Evolutionary conservation across 345 rosid genomes (phyloP).

Genomic region (Salix caprea): DNA sequence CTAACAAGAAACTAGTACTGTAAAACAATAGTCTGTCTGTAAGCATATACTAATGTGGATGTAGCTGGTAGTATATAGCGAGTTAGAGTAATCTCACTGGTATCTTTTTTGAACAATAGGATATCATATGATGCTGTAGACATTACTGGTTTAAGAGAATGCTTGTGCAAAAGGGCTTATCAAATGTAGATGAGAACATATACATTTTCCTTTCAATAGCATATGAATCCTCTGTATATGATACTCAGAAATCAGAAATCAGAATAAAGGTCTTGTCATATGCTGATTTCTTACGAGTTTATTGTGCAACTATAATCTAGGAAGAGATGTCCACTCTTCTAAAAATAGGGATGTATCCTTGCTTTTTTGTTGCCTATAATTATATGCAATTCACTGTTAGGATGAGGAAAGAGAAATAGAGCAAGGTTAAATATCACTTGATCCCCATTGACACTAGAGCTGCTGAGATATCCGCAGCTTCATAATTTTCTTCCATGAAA

Average conservation of each 20-base stretch:
- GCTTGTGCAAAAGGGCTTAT: not conserved
- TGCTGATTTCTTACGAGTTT: not conserved
- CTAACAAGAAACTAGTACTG: not conserved
- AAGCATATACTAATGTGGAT: not conserved
- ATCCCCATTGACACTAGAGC: conserved; percentile 45
- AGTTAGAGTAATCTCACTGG: not conserved
- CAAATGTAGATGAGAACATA: not conserved
- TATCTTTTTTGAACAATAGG: not conserved
- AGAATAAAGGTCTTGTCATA: not conserved
- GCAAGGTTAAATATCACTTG: conserved; percentile 29
- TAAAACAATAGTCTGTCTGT: not conserved
- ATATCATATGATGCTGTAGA: not conserved
- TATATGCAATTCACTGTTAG: conserved; percentile 6
- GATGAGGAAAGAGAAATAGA: not conserved
- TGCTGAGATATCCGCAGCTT: conserved; percentile 43
- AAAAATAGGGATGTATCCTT: not conserved
- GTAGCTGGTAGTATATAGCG: not conserved
- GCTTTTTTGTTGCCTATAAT: conserved; percentile 6
- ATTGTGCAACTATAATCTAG: conserved; percentile 2
- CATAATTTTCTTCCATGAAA: conserved; percentile 36
- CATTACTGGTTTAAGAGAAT: conserved; percentile 1
- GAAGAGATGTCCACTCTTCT: conserved; percentile 3
- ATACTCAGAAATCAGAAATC: not conserved
- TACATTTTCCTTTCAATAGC: not conserved
- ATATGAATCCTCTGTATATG: not conserved